Evolutionary conservation across 2,329 filamentous ascomycete genomes (phyloP).

Genomic region (Ascomycota sp.): DNA sequence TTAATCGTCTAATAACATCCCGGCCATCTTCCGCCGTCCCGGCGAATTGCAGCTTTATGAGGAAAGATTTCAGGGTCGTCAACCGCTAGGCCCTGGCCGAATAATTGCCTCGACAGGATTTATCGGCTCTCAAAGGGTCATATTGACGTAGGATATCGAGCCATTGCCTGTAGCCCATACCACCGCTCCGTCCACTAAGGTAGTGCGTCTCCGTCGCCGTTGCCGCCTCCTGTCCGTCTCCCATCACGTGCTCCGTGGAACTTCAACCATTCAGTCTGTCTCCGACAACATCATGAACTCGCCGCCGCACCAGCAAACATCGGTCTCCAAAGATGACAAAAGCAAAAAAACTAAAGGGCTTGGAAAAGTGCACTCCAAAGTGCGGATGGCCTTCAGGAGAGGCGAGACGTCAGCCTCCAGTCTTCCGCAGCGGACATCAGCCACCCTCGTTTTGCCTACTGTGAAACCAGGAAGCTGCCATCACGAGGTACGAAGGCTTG

Average conservation of each 20-base stretch:
- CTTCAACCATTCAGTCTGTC: neutral
- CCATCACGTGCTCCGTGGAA: neutral
- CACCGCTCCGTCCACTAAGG: neutral
- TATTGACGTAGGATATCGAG: neutral
- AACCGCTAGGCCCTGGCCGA: no score
- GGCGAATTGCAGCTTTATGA: neutral
- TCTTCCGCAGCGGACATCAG: neutral
- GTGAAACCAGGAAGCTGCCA: neutral
- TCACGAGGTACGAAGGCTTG: neutral
- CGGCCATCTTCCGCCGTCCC: neutral
- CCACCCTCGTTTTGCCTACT: neutral
- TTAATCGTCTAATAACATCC: neutral
- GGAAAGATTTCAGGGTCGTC: no score
- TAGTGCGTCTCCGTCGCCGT: neutral
- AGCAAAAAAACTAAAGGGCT: constrained; percentile 26
- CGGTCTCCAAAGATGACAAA: constrained; percentile 12
- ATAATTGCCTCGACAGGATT: neutral
- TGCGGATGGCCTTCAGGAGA: constrained; percentile 29
- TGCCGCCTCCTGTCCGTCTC: neutral
- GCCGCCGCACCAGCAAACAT: constrained; percentile 16
- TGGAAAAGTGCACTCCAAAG: constrained; percentile 24
- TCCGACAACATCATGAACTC: constrained; percentile 19
- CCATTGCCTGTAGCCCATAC: neutral
- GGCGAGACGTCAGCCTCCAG: constrained; percentile 13
- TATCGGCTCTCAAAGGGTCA: neutral